Base-by-base conservation (phyloP, 225 moss, liverwort and hornwort species). In the Sphagnum tenellum region DNA sequence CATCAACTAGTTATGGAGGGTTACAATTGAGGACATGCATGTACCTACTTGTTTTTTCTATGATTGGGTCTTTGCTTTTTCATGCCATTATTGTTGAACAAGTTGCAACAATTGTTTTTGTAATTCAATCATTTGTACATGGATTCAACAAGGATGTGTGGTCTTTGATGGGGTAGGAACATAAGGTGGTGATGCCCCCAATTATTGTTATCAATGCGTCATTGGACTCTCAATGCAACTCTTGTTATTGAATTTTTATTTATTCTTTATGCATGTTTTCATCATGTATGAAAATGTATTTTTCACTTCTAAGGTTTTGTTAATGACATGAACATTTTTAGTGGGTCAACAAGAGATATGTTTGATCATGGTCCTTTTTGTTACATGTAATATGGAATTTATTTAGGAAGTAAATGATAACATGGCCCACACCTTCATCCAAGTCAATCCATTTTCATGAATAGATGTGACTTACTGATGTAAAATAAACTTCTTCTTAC, bases 351-450 rank as follows among this genome's bases (percentile, higher is more conserved):
- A n/a, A 47, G 46, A 11, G 49, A 45, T 44, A 52, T 54, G 8
- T 46, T 49, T 55, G 63, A 14, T 49, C 58, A 47, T 7, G 59
- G 4, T 49, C 57, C 56, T 9, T n/a, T 52, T 3, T 12, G 8
- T 71, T 71, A 7, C 70, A 84, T 75, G 81, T 12, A 81, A 84
- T 45, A 78, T 84, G 84, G 81, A 81, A 57, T 75, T 81, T 5
- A 84, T 84, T 66, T 78, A 81, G 78, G 84, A 84, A 69, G 84
- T 84, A 2, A 81, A 84, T 64, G 84, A 84, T 59, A 75, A 54
- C 46, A 84, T 81, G 84, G 84, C 75, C 56, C 78, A 84, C 49
- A 84, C 84, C 4, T 84, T 84, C 55, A 84, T 84, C 55, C 84
- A 84, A 77, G 84, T 84, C 10, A 12, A 7, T 71, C 47, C 13